Evolutionary conservation across 202 grass and related monocot genomes (phyloP).

Genomic region (Panicum virgatum): DNA sequence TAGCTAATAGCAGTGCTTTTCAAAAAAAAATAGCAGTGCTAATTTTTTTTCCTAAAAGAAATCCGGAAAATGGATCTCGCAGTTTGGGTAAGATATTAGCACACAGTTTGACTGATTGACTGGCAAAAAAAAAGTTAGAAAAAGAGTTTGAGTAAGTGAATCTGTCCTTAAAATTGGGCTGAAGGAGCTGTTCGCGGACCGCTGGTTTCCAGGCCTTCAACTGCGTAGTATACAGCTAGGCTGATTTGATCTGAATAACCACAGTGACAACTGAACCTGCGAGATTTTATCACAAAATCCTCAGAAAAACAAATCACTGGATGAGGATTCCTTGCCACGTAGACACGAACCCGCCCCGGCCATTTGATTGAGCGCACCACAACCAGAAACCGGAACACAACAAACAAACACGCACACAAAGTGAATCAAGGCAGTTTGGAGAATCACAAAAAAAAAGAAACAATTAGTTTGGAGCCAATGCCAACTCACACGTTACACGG

Average conservation of each 20-base stretch:
- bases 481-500: background rate
- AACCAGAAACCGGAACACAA: background rate
- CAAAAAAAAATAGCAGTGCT: too few relatives aligned
- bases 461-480: background rate
- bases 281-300: background rate
- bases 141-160: too few relatives aligned
- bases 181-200: too few relatives aligned
- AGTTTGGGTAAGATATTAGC: background rate
- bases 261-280: background rate
- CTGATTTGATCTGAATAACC: background rate
- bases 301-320: background rate
- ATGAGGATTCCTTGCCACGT: too few relatives aligned
- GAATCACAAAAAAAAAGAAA: background rate
- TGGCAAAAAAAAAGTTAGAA: too few relatives aligned
- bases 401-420: background rate
- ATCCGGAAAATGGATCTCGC: background rate
- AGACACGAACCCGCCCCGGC: background rate
- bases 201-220: too few relatives aligned
- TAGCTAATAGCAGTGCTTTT: too few relatives aligned
- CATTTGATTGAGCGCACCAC: background rate
- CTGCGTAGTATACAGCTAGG: too few relatives aligned
- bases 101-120: background rate
- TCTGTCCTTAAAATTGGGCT: background rate
- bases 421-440: background rate
- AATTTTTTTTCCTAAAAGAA: background rate